These are phyloP conservation scores for Ceratocystis ficicola DNA, from an alignment of 2,329 filamentous ascomycete genomes.

Conservation along the genomic window DNA sequence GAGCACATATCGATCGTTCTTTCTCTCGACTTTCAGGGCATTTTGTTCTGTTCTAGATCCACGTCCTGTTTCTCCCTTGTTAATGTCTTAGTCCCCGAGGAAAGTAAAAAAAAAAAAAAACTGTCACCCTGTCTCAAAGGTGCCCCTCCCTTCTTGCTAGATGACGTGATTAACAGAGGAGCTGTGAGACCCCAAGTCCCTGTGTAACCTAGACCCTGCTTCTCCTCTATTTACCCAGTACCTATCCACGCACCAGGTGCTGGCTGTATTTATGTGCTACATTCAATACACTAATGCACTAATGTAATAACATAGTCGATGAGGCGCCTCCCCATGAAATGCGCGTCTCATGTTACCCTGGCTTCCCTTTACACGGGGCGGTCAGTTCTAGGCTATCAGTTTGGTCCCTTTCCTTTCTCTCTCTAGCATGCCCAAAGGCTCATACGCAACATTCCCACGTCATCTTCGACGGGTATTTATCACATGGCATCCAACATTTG, in stretches of 20 bases:
- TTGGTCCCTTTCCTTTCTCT: too few relatives aligned
- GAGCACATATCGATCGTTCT: not conserved
- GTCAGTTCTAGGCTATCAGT: too few relatives aligned
- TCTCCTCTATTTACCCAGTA: not conserved
- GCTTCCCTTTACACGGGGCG: too few relatives aligned
- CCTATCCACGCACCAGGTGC: not conserved
- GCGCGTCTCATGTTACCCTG: too few relatives aligned
- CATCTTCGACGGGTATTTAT: too few relatives aligned
- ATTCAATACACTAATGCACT: not conserved
- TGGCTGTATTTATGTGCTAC: not conserved
- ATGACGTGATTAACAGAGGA: not conserved
- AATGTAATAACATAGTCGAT: not conserved
- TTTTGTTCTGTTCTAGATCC: not conserved
- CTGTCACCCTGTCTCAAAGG: not conserved
- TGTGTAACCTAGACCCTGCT: constrained; percentile 1
- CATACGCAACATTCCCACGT: too few relatives aligned
- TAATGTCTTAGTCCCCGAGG: not conserved
- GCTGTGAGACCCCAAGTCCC: not conserved
- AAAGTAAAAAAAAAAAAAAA: not conserved
- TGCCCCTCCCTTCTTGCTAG: not conserved
- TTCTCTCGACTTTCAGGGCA: not conserved
- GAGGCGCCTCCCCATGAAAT: too few relatives aligned
- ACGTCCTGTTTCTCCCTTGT: not conserved
- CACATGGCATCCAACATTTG: too few relatives aligned
- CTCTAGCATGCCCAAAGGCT: too few relatives aligned